phyloP scores from a whole-genome alignment of 306 rosid genomes.

The Rosa lucieae region DNA sequence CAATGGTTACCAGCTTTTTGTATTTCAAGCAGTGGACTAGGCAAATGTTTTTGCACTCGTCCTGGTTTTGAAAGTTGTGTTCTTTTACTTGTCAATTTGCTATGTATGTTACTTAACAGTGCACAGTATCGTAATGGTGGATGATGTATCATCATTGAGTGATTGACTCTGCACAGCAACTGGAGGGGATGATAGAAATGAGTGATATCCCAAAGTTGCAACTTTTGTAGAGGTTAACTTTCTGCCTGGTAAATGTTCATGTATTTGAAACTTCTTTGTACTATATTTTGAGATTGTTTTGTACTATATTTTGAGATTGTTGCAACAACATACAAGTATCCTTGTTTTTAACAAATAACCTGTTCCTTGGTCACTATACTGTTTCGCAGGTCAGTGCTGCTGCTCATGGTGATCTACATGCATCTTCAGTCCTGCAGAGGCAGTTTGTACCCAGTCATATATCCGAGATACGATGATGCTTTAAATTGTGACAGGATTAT shows the following conservation, averaged over 20 bases:
- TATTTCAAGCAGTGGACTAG: neutral
- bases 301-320: neutral
- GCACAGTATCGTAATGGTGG: neutral
- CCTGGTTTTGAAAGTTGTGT: neutral
- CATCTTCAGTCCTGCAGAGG: neutral
- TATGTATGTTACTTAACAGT: neutral
- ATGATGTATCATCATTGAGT: neutral
- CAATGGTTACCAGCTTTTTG: neutral
- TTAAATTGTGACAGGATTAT: neutral
- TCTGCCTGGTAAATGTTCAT: neutral
- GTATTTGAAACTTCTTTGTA: neutral
- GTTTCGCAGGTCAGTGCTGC: neutral
- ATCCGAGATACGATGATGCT: neutral
- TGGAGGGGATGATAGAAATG: neutral
- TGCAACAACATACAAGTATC: neutral
- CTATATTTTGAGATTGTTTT: neutral
- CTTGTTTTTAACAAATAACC: neutral
- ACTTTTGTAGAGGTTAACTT: neutral
- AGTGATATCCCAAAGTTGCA: neutral
- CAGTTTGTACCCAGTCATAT: neutral
- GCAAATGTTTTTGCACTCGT: neutral
- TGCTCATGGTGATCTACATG: neutral
- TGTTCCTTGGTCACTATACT: neutral
- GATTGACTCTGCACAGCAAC: neutral
- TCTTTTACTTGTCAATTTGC: neutral